A percentile compares a stretch with the other conserved stretches of the same genome.
These are phyloP conservation scores for Epichloe scottii DNA, from an alignment of 2,329 filamentous ascomycete genomes.

Conservation along the genomic window DNA sequence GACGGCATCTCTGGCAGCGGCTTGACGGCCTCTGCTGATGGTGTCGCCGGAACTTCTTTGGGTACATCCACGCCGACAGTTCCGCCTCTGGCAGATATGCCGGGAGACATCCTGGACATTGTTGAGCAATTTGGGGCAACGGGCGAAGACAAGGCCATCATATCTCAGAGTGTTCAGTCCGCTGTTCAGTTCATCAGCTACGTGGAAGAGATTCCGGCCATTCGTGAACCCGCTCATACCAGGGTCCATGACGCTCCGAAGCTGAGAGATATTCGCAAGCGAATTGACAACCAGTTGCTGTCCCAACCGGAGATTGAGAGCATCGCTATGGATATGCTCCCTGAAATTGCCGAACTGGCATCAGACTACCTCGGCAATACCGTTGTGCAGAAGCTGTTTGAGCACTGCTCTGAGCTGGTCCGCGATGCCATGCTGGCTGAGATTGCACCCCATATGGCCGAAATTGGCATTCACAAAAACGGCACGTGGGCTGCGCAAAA, in stretches of 20 bases:
- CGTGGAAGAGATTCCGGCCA: constrained; percentile 72
- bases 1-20: constrained; percentile 27
- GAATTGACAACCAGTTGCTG: constrained; percentile 89
- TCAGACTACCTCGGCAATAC: constrained; percentile 98
- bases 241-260: constrained; percentile 88
- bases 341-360: constrained; percentile 86
- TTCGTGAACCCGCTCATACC: constrained; percentile 78
- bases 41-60: constrained; percentile 10
- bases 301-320: constrained; percentile 80
- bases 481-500: constrained; percentile 99
- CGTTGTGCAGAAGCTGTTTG: constrained; percentile 97
- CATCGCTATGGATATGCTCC: constrained; percentile 86
- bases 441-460: constrained; percentile 83
- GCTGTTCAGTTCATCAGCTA: constrained; percentile 65
- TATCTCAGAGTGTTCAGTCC: constrained; percentile 59
- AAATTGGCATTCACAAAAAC: constrained; percentile 98
- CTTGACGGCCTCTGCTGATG: constrained; percentile 18
- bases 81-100: constrained; percentile 64
- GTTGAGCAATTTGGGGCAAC: constrained; percentile 79
- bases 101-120: constrained; percentile 72
- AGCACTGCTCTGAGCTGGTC: constrained; percentile 81
- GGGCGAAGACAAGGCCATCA: constrained; percentile 62
- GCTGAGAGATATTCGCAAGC: constrained; percentile 89
- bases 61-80: constrained; percentile 44
- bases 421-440: constrained; percentile 84